phyloP scores from a whole-genome alignment of 345 rosid genomes.

The Laguncularia racemosa region DNA sequence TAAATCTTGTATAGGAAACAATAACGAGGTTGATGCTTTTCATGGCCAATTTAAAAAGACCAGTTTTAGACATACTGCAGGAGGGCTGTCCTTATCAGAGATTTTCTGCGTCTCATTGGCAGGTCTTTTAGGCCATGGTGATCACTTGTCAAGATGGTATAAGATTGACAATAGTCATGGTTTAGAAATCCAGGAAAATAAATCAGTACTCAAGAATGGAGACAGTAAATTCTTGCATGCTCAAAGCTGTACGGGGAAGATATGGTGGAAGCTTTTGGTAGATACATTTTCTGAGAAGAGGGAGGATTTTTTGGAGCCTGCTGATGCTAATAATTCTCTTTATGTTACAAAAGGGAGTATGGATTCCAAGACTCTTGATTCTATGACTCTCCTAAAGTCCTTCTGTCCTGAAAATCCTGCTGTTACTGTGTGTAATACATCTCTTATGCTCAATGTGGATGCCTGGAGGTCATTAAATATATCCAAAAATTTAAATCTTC shows the following conservation, averaged over 20 bases:
- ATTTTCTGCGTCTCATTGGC: conserved; percentile 58
- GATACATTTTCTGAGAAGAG: conserved; percentile 36
- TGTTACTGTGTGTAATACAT: conserved; percentile 46
- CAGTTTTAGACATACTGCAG: too few species aligned
- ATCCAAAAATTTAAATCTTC: conserved; percentile 49
- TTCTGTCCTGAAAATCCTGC: conserved; percentile 82
- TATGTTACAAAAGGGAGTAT: conserved; percentile 14
- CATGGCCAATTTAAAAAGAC: conserved; percentile 17
- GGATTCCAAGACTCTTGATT: conserved; percentile 17
- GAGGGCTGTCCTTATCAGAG: conserved; percentile 1
- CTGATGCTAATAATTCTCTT: conserved; percentile 18
- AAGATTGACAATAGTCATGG: conserved; percentile 30
- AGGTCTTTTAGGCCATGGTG: conserved; percentile 74
- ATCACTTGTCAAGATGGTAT: conserved; percentile 44
- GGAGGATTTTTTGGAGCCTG: conserved; percentile 23
- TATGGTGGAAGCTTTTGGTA: conserved; percentile 58
- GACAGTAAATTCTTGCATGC: conserved; percentile 26
- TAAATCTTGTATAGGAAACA: conserved; percentile 24
- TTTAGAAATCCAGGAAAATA: conserved; percentile 20
- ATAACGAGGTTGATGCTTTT: conserved; percentile 21
- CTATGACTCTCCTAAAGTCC: conserved; percentile 22
- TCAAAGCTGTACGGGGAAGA: conserved; percentile 37
- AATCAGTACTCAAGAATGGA: conserved; percentile 15
- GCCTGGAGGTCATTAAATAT: conserved; percentile 52
- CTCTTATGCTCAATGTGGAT: conserved; percentile 41